Evolutionary conservation across 176 grass and related monocot species (phyloP), one percentile per base, ranked within the genome.

Genomic region (Thalia dealbata): DNA sequence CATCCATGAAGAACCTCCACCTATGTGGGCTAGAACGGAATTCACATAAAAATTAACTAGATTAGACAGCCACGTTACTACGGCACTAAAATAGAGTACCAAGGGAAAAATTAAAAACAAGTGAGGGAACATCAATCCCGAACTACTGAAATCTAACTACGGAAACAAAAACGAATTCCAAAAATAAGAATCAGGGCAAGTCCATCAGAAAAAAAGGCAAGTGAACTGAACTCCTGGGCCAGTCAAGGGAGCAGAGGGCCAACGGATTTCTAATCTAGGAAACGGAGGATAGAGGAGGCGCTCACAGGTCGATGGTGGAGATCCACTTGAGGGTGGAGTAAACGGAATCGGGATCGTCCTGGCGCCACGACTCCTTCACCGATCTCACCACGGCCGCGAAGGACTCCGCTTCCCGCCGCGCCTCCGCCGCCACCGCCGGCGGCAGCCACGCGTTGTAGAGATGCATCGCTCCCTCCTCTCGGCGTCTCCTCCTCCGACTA

Each of bases 391-490:
- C 82, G 2, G 75, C 81, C 18, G 86, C 80, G 62, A 96, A 96
- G 29, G 87, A 78, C 54, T 78, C 86, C 0, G 84, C 69, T 78
- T 96, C 93, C 76, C 45, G 78, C 25, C 70, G 70, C 70, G 93
- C 81, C 42, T 88, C 87, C 0, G 75, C 82, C 11, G 76, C 89
- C 70, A 92, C 86, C 64, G 76, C 14, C 73, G 87, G 89, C 64
- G 93, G 93, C 72, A 96, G 82, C 93, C 93, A 96, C 25, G 84
- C 82, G 89, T 96, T 96, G 87, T 90, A 92, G 61, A 96, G 93
- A 81, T 96, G 93, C 93, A 96, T 96, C 78, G 7, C n/a, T 23
- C 22, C 7, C 22, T 69, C 2, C 64, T 9, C 16, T 18, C 16
- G 9, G 28, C 50, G 50, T 59, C 15, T 32, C 28, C 25, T 46